phyloP scores from a whole-genome alignment of 208 protist genomes.

The Porcisia hertigi region DNA sequence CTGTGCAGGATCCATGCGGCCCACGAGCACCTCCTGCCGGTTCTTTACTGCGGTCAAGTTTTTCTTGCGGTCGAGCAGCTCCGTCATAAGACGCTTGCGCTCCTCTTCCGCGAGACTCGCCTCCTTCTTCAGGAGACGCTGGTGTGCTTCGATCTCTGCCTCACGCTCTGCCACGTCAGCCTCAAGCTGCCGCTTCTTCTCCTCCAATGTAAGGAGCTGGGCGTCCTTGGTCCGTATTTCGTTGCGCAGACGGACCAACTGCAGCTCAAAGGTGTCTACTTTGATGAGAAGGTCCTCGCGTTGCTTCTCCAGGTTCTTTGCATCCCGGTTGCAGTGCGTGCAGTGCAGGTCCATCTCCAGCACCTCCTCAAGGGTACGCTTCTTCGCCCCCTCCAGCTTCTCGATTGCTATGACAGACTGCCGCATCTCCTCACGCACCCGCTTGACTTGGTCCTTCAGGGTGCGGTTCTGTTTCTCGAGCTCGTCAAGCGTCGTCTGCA shows the following conservation, averaged over 20 bases:
- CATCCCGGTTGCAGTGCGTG: constrained; percentile 65
- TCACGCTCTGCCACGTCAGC: constrained; percentile 68
- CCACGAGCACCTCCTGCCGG: constrained; percentile 76
- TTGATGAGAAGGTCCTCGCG: constrained; percentile 84
- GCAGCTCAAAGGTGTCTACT: constrained; percentile 85
- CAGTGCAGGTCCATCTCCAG: constrained; percentile 85
- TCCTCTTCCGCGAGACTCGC: constrained; percentile 86
- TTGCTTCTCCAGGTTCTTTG: constrained; percentile 44
- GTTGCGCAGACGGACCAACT: constrained; percentile 77
- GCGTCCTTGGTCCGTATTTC: constrained; percentile 48
- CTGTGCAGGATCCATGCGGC: constrained; percentile 70
- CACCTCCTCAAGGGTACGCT: constrained; percentile 53
- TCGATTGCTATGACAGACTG: constrained; percentile 61
- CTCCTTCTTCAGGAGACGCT: constrained; percentile 78
- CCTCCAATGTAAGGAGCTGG: constrained; percentile 74
- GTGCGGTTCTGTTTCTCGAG: constrained; percentile 74
- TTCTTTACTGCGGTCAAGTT: constrained; percentile 64
- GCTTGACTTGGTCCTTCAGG: constrained; percentile 90
- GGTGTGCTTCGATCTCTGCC: constrained; percentile 85
- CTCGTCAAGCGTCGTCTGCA: constrained; percentile 85
- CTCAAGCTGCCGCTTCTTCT: constrained; percentile 74
- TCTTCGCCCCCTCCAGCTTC: constrained; percentile 54
- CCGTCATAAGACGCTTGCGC: constrained; percentile 55
- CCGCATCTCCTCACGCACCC: constrained; percentile 83
- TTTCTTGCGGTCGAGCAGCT: constrained; percentile 74